Evolutionary conservation across 2,329 filamentous ascomycete species (phyloP), one percentile per base, ranked within the genome.

Genomic region (Didymella glomerata): DNA sequence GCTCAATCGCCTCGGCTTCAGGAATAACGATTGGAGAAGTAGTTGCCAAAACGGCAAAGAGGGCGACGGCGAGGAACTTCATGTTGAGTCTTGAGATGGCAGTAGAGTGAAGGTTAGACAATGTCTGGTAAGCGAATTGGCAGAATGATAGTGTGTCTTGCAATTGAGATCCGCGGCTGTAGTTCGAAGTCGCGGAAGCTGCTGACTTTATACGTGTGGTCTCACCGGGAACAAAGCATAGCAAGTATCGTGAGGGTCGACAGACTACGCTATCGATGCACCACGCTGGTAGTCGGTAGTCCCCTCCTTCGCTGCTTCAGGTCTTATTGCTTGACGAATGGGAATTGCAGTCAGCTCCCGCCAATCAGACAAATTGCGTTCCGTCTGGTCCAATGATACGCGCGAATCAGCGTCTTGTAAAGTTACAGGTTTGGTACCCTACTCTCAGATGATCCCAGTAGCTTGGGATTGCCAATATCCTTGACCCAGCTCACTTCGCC

Each of bases 51-150:
- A 56, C 40, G 38, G 57, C 45, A 9, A 70, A 45, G 27, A 66
- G 42, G 27, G 63, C 54, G 46, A 61, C 14, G 20, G 54, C n/a
- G 44, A 65, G 24, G 46, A 61, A 57, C 63, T 70, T 70, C 68
- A 71, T 71, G 10, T 24, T 48, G 8, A 14, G 10, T 48, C 18
- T 16, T 4, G n/a, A 13, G 3, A 54, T 64, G 55, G 8, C 2
- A 44, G 41, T 24, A 27, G 14, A 42, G 20, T 10, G 7, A 60
- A 14, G 7, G 8, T 11, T 5, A 7, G 14, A 42, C 2, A 44
- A 8, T 2, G 7, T 45, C 2, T 6, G 4, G 2, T 36, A 30
- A 40, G 38, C 4, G 14, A 11, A 18, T 20, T 14, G 30, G n/a
- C 16, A 4, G 25, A 24, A 3, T 8, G 16, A 42, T 20, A 8